Evolutionary conservation across 2,329 filamentous ascomycete genomes (phyloP).

Genomic region (Penicillium frequentans): DNA sequence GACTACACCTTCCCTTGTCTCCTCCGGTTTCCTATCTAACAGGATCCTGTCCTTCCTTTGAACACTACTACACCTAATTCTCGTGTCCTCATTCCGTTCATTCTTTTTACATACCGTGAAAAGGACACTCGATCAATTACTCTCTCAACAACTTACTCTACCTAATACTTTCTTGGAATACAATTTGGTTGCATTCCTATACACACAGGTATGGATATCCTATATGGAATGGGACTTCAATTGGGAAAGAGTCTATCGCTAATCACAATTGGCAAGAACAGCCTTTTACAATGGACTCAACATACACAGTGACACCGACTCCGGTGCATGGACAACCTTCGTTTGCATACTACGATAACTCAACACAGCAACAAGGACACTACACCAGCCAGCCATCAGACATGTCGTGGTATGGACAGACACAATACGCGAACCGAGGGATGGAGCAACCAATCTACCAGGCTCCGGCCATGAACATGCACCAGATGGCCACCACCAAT

Average conservation of each 20-base stretch:
- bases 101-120: slow-evolving; percentile 3
- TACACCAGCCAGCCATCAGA: slow-evolving; percentile 67
- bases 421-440: slow-evolving; percentile 29
- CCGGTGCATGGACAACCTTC: slow-evolving; percentile 67
- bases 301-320: slow-evolving; percentile 54
- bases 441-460: slow-evolving; percentile 37
- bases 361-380: slow-evolving; percentile 73
- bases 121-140: slow-evolving; percentile 3
- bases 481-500: slow-evolving; percentile 44
- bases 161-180: slow-evolving; percentile 4
- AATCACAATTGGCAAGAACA: not conserved
- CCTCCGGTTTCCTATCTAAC: slow-evolving; percentile 22
- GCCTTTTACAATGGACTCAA: slow-evolving; percentile 60
- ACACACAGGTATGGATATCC: slow-evolving; percentile 1
- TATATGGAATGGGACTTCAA: not conserved
- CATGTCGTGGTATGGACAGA: slow-evolving; percentile 45
- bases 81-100: slow-evolving; percentile 35
- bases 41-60: slow-evolving; percentile 39
- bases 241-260: not conserved
- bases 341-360: slow-evolving; percentile 86
- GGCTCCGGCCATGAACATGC: slow-evolving; percentile 46
- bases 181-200: slow-evolving; percentile 2
- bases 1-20: slow-evolving; percentile 22
- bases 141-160: slow-evolving; percentile 2
- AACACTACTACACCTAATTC: slow-evolving; percentile 27